Evolutionary conservation across 805 yeast genomes (phyloP).

Genomic region (Candida yuanshanica): DNA sequence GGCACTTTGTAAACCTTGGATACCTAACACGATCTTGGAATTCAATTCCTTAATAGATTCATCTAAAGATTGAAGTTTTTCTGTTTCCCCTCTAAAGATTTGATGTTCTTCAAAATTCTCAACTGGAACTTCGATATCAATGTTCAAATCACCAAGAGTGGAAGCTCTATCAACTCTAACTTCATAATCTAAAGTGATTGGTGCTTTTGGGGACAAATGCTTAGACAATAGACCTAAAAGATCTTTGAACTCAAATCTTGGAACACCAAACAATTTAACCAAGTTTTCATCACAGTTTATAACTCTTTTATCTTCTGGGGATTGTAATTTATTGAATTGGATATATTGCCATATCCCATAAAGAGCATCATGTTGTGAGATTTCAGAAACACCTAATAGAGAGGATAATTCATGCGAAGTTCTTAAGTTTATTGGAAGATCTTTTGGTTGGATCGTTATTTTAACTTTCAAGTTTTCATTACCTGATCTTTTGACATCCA

Average conservation of each 20-base stretch:
- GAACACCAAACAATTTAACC: conserved; percentile 38
- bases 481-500: conserved; percentile 83
- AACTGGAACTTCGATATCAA: conserved; percentile 65
- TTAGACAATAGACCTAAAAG: conserved; percentile 62
- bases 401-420: conserved; percentile 62
- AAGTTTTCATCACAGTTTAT: conserved; percentile 46
- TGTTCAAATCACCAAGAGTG: conserved; percentile 72
- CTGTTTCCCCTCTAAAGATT: conserved; percentile 26
- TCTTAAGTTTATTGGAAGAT: conserved; percentile 60
- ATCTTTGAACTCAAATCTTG: conserved; percentile 61
- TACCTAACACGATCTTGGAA: conserved; percentile 31
- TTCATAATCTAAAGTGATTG: conserved; percentile 70
- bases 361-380: conserved; percentile 81
- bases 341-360: conserved; percentile 77
- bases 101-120: conserved; percentile 26
- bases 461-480: conserved; percentile 55
- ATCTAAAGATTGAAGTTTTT: conserved; percentile 23
- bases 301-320: conserved; percentile 47
- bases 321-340: conserved; percentile 59
- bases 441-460: conserved; percentile 77
- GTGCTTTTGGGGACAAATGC: conserved; percentile 72
- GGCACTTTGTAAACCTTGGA: conserved; percentile 45
- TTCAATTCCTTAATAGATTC: conserved; percentile 29
- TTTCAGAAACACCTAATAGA: conserved; percentile 69
- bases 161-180: conserved; percentile 72